Evolutionary conservation across 495 filamentous ascomycete species (phyloP), one percentile per base, ranked within the genome.

Genomic region (Neurospora hispaniola): DNA sequence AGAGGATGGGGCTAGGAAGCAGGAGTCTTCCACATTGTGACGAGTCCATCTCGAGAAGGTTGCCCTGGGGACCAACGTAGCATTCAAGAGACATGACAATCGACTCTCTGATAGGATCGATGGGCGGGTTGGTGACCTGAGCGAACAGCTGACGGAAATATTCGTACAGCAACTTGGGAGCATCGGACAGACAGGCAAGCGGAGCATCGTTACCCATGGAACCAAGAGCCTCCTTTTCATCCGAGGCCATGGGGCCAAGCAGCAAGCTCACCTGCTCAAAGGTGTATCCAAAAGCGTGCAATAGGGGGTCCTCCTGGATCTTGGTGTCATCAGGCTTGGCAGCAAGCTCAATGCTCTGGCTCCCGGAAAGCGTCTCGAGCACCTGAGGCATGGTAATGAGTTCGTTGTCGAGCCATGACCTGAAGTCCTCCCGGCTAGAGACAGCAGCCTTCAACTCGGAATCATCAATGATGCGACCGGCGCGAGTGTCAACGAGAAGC

Each of bases 171-270:
- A 98, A 86, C 77, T 95, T 93, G 71, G 96, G 95, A 71, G 96
- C 92, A 69, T 90, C 88, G 40, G 96, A 91, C 75, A 99, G 87
- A 81, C 94, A 98, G 39, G 96, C 96, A 76, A 99, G 84, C 18
- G 96, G 96, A 46, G 94, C 93, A 86, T 99, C 96, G 80, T 99
- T 99, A 76, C 96, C 96, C 96, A 99, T 99, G 71, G 96, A 99
- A 42, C 96, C 96, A 39, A 99, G 88, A n/a, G 96, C 96, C 82
- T 99, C 96, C 84, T 99, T 99, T 69, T 97, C 97, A 76, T 99
- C 96, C 39, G 95, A 94, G 72, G 94, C 96, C 96, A 99, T 99
- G 10, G 96, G 96, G 27, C 91, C 96, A 39, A 99, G 88, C 11
- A 99, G 85, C 80, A 99, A 83, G 81, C 91, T 96, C 80, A 99